Evolutionary conservation across 306 rosid genomes (phyloP), one percentile per base, ranked within the genome.

Genomic region (Lathyrus sativus): DNA sequence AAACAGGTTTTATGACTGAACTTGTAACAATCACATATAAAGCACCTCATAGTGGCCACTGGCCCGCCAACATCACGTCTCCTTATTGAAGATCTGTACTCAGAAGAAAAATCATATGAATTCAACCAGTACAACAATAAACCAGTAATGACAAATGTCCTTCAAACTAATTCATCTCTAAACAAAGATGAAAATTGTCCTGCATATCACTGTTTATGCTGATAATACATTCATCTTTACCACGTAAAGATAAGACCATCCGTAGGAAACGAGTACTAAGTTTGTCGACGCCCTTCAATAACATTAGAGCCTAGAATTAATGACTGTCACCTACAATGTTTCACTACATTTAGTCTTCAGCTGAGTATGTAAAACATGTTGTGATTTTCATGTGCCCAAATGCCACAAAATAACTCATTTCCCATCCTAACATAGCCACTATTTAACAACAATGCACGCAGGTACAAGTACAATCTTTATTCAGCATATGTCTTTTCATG

Each of bases 181-280:
- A 11, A 42, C 10, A 22, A 35, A 19, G 48, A 54, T 13, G 18
- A 35, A n/a, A 13, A n/a, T 5, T 51, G 55, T 18, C 33, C 31
- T 56, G 45, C 28, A 67, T 57, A 46, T 57, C 51, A 45, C 12
- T 64, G 62, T 37, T 45, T 33, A 43, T 33, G n/a, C n/a, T n/a
- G n/a, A n/a, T n/a, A n/a, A n/a, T n/a, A 45, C 45, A 22, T 13
- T 51, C 17, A 56, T 5, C 62, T 31, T 68, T 14, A 62, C 71
- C 33, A 33, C 56, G 45, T 62, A 41, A 28, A 19, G 37, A 18
- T 51, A 4, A 33, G 6, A 35, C 33, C 33, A 51, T 51, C 42
- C 3, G 13, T 12, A 29, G 49, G 45, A 28, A 49, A 28, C 5
- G 29, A 41, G 7, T 19, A 62, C 17, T 59, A 64, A 50, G 57